Evolutionary conservation across 2,329 filamentous ascomycete species (phyloP), one percentile per base, ranked within the genome.

Genomic region (Verticillium albo-atrum): DNA sequence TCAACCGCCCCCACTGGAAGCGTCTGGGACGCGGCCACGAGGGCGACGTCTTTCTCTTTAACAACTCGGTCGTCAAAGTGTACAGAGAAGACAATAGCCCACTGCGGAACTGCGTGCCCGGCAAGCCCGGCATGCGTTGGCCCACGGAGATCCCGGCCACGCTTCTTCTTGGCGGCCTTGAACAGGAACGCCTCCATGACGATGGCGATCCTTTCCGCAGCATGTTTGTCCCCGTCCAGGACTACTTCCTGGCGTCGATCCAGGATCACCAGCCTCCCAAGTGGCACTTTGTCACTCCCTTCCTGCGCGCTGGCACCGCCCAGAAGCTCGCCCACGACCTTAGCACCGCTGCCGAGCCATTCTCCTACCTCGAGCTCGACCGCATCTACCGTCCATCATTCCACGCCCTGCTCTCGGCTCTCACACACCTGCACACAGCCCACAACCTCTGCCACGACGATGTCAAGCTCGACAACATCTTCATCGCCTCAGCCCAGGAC

Each of bases 391-490:
- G 71, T 3, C 63, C 69, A 2, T 72, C 71, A 0, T 61, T 73
- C 35, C 63, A 73, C 28, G 58, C 63, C 3, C 61, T 74, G 7
- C 63, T 74, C 10, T 58, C 59, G 3, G 66, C 64, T 1, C 63
- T 72, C n/a, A 61, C 62, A 28, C 35, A 53, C 23, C 68, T 73
- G 53, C 71, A 73, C 61, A 52, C 26, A 10, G 25, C 62, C 2
- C 58, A 66, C 17, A 53, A 63, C 6, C 65, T 72, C 2, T 73
- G 71, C 42, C 70, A 73, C 58, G 71, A 73, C 52, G 71, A 74
- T 51, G 60, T 74, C 55, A 73, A 73, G 60, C 61, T 66, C 7
- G 69, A 68, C 56, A 73, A 73, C 37, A 68, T 74, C 54, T 70
- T 73, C 55, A 60, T 71, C 14, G 61, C 61, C 1, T 63, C 62